Conservation (phyloP, 2,329 filamentous ascomycete species). For the Dothiorella sarmentorum region DNA sequence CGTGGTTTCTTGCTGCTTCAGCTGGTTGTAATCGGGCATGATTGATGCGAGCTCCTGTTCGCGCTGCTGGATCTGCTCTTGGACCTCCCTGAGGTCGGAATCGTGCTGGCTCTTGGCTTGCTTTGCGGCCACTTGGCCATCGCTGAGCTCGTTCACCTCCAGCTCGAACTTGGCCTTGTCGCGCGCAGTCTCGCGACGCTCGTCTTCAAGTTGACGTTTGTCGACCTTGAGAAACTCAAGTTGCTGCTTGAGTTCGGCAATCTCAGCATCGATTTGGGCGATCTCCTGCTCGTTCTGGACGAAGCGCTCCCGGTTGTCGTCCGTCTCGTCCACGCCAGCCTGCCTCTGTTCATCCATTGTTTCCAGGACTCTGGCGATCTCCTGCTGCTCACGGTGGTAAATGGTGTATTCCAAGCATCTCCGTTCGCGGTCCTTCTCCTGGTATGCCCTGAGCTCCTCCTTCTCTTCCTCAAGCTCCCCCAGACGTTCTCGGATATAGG, state of each 20-base stretch:
- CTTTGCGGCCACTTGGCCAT: conserved; percentile 75
- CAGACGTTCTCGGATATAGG: conserved; percentile 87
- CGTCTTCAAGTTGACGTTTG: conserved; percentile 81
- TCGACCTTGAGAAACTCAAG: conserved; percentile 83
- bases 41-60: conserved; percentile 72
- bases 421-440: conserved; percentile 90
- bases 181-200: conserved; percentile 78
- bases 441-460: conserved; percentile 87
- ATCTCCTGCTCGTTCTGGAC: conserved; percentile 76
- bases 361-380: conserved; percentile 72
- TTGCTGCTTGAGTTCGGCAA: conserved; percentile 75
- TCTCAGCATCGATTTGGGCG: conserved; percentile 70
- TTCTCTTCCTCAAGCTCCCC: conserved; percentile 94
- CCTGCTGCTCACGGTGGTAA: conserved; percentile 82
- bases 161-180: conserved; percentile 81
- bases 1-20: conserved; percentile 68
- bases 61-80: conserved; percentile 69
- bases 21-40: conserved; percentile 71
- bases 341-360: conserved; percentile 78
- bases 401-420: conserved; percentile 93
- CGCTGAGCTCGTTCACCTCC: conserved; percentile 75
- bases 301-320: conserved; percentile 74
- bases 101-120: conserved; percentile 69
- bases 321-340: conserved; percentile 78
- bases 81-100: conserved; percentile 67